Base-by-base conservation (phyloP, 169 alveolate species). In the Cyclospora cayetanensis region DNA sequence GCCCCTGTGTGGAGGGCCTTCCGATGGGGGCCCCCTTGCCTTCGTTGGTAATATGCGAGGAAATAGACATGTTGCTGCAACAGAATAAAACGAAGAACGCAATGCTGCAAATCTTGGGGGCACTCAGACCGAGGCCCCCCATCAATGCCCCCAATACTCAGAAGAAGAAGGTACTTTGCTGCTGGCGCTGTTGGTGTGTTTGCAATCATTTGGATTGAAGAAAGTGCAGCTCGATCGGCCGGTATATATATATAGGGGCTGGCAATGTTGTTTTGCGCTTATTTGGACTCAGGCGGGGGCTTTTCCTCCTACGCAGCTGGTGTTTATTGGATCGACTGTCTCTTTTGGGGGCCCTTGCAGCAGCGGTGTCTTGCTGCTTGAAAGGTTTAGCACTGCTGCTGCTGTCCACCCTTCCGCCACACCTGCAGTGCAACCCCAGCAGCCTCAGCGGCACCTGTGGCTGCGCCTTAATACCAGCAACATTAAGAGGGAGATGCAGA, bases 281-380 rank as follows among this genome's bases (percentile, higher is more conserved):
- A 2, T 72, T 4, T 72, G 46, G 12, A 12, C 35, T 65, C 88
- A 86, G 92, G 63, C 42, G 25, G 43, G 66, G 25, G 85, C 39
- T 18, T 66, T 87, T 22, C 80, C 42, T 9, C 92, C 92, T 0
- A 63, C 85, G 35, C 92, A 87, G 41, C 53, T 87, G 27, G 37
- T 87, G 1, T 76, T 72, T 46, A 27, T 43, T 52, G 86, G 92
- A 11, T 37, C 92, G 42, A 70, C 92, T 25, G 50, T 87, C 27
- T 43, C 92, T 20, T 39, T 53, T 22, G 74, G 72, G 72, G 92
- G 92, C 20, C 92, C 92, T 34, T 72, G 89, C 87, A 87, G 89
- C 60, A 34, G 74, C 27, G 92, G 92, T 0, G 92, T 76, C 41
- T 63, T 87, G 92, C 37, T 87, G 34, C 72, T 76, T 25, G 92